These are phyloP conservation scores for Mycena metata DNA, from an alignment of 768 basidiomycete species.

Conservation along the genomic window DNA sequence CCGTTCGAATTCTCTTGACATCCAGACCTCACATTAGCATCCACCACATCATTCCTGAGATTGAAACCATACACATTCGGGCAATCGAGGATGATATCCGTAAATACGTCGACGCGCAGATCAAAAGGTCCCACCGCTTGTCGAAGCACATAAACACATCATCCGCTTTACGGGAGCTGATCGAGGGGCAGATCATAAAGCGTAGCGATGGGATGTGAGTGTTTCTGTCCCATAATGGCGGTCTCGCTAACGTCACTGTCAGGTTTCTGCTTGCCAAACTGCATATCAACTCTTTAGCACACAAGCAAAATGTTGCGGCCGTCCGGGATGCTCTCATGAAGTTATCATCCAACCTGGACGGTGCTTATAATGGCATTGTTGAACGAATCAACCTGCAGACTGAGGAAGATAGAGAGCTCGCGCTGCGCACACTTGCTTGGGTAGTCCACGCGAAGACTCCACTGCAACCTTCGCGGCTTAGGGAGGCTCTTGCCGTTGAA, in stretches of 20 bases:
- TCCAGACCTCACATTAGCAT: constrained; percentile 2
- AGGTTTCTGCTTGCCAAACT: constrained; percentile 25
- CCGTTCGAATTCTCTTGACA: neutral
- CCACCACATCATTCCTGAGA: neutral
- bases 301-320: neutral
- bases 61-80: neutral
- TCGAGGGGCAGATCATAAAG: neutral
- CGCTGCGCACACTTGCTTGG: neutral
- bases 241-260: neutral
- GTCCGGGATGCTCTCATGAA: neutral
- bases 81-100: constrained; percentile 6
- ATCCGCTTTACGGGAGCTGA: neutral
- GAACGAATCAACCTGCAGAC: constrained; percentile 5
- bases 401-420: neutral
- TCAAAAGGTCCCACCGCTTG: neutral
- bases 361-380: neutral
- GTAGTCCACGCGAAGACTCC: neutral
- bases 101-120: neutral
- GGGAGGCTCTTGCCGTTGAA: neutral
- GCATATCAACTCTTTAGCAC: neutral
- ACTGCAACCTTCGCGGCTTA: neutral
- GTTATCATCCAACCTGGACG: neutral
- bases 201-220: constrained; percentile 9
- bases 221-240: neutral
- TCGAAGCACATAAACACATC: neutral